Base-by-base conservation (phyloP, 306 rosid genomes). In the Vicia sativa region DNA sequence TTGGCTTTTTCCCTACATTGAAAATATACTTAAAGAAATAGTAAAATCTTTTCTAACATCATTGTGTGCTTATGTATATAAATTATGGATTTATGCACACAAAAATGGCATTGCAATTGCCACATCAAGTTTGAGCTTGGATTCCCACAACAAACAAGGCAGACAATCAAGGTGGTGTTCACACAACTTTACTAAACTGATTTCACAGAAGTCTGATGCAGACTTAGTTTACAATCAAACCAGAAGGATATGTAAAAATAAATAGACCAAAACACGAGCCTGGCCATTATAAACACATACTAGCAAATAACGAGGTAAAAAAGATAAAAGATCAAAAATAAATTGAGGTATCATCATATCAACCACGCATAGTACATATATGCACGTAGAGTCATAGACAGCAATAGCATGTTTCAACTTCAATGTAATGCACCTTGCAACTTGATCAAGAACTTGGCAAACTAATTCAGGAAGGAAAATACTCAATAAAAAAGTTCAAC, bases 361-460 rank as follows among this genome's bases (percentile, higher is more conserved):
- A 60, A 67, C 54, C 77, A 68, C 58, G 23, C 19, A 74, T 34
- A 58, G 80, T 59, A 68, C 41, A 73, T 25, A 50, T 9, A 77
- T 52, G 74, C 77, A 81, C 43, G 16, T 21, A 58, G 65, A 37
- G 67, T 65, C 60, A 77, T 64, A 39, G 60, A 41, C 61, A 57
- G 14, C 53, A 14, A 52, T 53, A 39, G 23, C 48, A 58, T 15
- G 43, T 69, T 29, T 68, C 64, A 73, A 65, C 65, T 70, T 37
- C 44, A 45, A 70, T 38, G 62, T 29, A 44, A 52, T 73, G 16
- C 86, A 81, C 75, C 70, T 74, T 70, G 68, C 65, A 69, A 78
- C 55, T 53, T 80, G 70, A 68, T 74, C 43, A 72, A 49, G 39
- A 50, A 43, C 43, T 9, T 18, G 55, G 6, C 16, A 75, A 37